phyloP scores from a whole-genome alignment of 2,329 filamentous ascomycete species.

The Exophiala xenobiotica region DNA sequence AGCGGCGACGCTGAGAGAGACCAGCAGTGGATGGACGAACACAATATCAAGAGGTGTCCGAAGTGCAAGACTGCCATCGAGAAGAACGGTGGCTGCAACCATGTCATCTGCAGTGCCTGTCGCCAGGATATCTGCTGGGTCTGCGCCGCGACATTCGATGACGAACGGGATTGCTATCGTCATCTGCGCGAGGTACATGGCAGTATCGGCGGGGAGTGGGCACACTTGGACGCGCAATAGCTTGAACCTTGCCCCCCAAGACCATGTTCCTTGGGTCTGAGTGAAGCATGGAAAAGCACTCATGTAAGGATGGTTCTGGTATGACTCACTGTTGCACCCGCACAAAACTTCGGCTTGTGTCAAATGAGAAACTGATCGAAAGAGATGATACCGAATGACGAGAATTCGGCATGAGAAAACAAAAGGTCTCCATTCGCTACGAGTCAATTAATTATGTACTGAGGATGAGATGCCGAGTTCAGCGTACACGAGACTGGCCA shows the following conservation, averaged over 20 bases:
- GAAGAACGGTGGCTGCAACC: conserved; percentile 77
- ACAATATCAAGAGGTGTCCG: conserved; percentile 9
- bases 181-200: conserved; percentile 6
- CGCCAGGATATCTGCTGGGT: conserved; percentile 7
- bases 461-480: too few relatives aligned
- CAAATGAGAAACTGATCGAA: not conserved
- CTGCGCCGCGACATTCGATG: conserved; percentile 2
- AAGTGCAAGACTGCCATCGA: conserved; percentile 50
- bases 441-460: too few relatives aligned
- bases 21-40: conserved; percentile 2
- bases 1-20: not conserved
- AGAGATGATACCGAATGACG: too few relatives aligned
- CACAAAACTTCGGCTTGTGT: too few relatives aligned
- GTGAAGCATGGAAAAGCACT: too few relatives aligned
- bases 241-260: too few relatives aligned
- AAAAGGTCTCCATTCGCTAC: too few relatives aligned
- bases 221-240: not conserved
- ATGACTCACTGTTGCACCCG: too few relatives aligned
- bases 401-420: too few relatives aligned
- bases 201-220: not conserved
- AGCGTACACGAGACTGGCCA: too few relatives aligned
- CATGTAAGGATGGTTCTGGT: too few relatives aligned
- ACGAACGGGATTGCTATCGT: not conserved
- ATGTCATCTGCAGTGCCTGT: conserved; percentile 69
- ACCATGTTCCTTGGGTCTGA: too few relatives aligned